Conservation (phyloP, 495 filamentous ascomycete genomes). For the Aspergillus nidulans region DNA sequence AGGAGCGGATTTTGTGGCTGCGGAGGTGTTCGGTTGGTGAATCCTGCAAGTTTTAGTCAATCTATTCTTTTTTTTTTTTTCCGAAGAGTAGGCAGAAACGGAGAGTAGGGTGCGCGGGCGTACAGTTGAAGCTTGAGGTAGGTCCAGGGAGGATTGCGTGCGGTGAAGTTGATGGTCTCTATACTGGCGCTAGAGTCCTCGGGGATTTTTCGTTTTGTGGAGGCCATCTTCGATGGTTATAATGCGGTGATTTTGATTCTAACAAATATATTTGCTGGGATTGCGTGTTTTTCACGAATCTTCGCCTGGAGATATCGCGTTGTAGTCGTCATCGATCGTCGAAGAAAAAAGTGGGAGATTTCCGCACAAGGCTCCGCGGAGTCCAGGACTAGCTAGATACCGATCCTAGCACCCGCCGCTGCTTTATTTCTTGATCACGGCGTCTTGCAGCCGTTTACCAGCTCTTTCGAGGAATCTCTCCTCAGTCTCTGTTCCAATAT, state of each 20-base stretch:
- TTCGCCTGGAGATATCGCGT: not conserved
- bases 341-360: conserved; percentile 13
- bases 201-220: conserved; percentile 30
- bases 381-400: not conserved
- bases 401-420: too few relatives aligned
- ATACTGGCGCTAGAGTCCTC: conserved; percentile 18
- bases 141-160: conserved; percentile 48
- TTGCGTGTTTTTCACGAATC: too few relatives aligned
- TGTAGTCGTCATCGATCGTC: not conserved
- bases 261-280: too few relatives aligned
- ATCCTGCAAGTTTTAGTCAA: conserved; percentile 19
- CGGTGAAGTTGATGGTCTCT: conserved; percentile 32
- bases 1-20: conserved; percentile 22
- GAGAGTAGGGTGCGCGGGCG: not conserved
- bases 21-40: conserved; percentile 25
- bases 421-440: conserved; percentile 8
- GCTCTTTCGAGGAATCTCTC: conserved; percentile 25
- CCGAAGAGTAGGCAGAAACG: conserved; percentile 1
- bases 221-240: conserved; percentile 9
- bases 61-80: too few relatives aligned
- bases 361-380: conserved; percentile 6
- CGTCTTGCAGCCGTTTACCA: conserved; percentile 9
- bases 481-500: conserved; percentile 24
- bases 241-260: too few relatives aligned
- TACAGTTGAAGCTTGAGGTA: conserved; percentile 47